Evolutionary conservation across 495 filamentous ascomycete genomes (phyloP), one percentile per base, ranked within the genome.

Genomic region (Paragyromitra xinjiangensis): DNA sequence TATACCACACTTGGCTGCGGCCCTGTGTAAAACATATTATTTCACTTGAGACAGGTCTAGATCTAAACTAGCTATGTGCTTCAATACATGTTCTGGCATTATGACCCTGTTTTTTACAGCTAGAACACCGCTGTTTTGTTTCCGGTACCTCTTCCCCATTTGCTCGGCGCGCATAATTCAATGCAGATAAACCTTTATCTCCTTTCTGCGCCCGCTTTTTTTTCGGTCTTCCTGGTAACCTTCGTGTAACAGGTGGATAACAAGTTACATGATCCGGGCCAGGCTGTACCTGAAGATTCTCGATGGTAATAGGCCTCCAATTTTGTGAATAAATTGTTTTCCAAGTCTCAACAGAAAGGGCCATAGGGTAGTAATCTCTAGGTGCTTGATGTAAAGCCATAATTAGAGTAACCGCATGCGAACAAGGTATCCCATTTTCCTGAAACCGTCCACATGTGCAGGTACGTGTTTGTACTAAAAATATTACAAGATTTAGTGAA

Each of bases 21-120:
- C 19, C 19, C 19, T 22, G 19, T 22, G 19, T 22, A 22, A 22
- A 22, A 22, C 19, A 22, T 22, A 22, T 22, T 22, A 22, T 22
- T 22, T 22, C 19, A 22, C 19, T 22, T 22, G 19, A 22, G 19
- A 22, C 19, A 22, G 19, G 19, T 22, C 19, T 22, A 22, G 19
- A 22, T 22, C 19, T 22, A 22, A 22, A 22, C 19, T 22, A 22
- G 19, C 19, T 22, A 22, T 22, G 19, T 22, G 19, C 19, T 22
- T 22, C 19, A 22, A 22, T 22, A 22, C 19, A 22, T 22, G 19
- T 22, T 22, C 19, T 22, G 19, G 19, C 19, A 22, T 22, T 22
- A 22, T 22, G 56, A 39, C 56, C 56, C 5, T 22, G 26, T 40
- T 61, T 61, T 61, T 61, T 61, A n/a, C 56, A 40, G 56, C 26